phyloP scores from a whole-genome alignment of 306 rosid species.

The Astragalus glycyphyllos region DNA sequence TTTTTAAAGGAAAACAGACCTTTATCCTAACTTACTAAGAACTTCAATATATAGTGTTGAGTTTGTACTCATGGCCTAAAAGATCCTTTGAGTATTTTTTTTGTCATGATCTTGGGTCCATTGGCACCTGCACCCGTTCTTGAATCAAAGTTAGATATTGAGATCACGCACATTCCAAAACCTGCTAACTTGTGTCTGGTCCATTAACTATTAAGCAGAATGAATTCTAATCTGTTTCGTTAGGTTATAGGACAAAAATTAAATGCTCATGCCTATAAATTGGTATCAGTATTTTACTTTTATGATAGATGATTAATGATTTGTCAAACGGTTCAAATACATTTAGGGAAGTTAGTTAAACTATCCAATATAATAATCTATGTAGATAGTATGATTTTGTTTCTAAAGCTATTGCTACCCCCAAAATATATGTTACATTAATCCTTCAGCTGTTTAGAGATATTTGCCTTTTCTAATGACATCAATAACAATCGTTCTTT shows the following conservation, averaged over 20 bases:
- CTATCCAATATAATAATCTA: no score
- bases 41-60: no score
- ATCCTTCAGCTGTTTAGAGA: background rate
- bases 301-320: background rate
- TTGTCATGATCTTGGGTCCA: background rate
- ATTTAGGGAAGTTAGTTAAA: background rate
- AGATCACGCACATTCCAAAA: no score
- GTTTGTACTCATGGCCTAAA: background rate
- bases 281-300: background rate
- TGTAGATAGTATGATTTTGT: background rate
- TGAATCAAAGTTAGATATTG: no score
- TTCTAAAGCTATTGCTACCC: background rate
- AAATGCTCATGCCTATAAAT: background rate
- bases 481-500: background rate
- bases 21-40: no score
- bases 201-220: background rate
- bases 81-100: background rate
- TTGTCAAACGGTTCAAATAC: no score
- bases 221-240: background rate
- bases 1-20: no score
- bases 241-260: background rate
- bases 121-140: no score
- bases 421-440: background rate
- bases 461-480: background rate
- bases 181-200: background rate